Evolutionary conservation across 2,329 filamentous ascomycete genomes (phyloP), one percentile per base, ranked within the genome.

Genomic region (Pyrenochaeta sp.): DNA sequence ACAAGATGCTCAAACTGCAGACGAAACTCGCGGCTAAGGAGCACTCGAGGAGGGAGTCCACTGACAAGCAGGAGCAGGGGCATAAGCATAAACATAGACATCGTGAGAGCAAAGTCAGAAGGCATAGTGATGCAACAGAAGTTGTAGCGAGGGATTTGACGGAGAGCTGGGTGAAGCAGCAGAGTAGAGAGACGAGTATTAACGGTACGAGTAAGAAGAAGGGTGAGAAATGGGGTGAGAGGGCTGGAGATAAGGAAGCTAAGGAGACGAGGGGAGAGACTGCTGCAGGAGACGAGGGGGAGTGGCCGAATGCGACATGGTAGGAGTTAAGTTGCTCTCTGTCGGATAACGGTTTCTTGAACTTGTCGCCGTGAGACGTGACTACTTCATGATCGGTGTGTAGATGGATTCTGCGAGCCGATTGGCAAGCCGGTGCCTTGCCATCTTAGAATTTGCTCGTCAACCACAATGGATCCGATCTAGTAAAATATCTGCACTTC

Each of bases 11-110:
- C 43, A 52, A 59, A 28, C 28, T 65, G 51, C 36, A 63, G 66
- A 73, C 32, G 58, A 75, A 59, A 45, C 72, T 52, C 57, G 75
- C 32, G 12, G 13, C 22, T 60, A 66, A 47, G 61, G 72, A 64
- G 34, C 19, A 25, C n/a, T 48, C 37, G 8, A 19, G 19, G 1
- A 19, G 1, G 19, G 19, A 19, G 19, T 19, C 19, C 19, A 30
- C 2, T 5, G 39, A 27, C 5, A 28, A 39, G 25, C 25, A 52
- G 10, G 37, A 48, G 44, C 6, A 45, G 10, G 24, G 32, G 2
- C 13, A 43, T n/a, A 37, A 27, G 9, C 4, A 15, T 1, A 36
- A 5, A 9, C 28, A 30, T 30, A 30, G 9, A 30, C 28, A 30
- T 30, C 28, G 9, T 9, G 28, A 30, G 28, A 30, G 28, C 28